Evolutionary conservation across 1,139 yeast genomes (phyloP).

Genomic region (Pichia sp.): DNA sequence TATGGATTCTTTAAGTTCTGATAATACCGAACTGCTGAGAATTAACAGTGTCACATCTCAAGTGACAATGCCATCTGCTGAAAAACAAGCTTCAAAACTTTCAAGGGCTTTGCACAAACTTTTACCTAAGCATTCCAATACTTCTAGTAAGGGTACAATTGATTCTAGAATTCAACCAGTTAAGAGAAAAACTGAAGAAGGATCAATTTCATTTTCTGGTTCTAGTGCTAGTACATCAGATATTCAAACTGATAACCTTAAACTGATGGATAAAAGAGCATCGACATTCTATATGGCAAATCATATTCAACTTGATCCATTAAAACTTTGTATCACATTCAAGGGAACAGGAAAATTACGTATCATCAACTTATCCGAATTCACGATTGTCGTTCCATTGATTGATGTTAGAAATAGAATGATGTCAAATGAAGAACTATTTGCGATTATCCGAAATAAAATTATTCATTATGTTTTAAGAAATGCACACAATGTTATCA

Average conservation of each 20-base stretch:
- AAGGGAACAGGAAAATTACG: constrained; percentile 69
- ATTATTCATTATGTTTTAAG: constrained; percentile 63
- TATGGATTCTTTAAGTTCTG: constrained; percentile 2
- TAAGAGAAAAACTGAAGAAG: background rate
- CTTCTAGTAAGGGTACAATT: too few relatives aligned
- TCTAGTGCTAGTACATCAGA: too few relatives aligned
- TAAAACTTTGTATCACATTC: constrained; percentile 65
- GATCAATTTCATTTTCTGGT: background rate
- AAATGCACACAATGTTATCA: constrained; percentile 78
- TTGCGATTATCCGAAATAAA: constrained; percentile 62
- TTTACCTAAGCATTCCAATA: constrained; percentile 5
- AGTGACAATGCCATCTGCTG: background rate
- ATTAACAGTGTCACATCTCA: constrained; percentile 2
- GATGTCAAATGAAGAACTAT: constrained; percentile 79
- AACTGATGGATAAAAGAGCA: constrained; percentile 59
- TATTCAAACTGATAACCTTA: constrained; percentile 27
- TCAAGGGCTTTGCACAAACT: constrained; percentile 15
- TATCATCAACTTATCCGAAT: constrained; percentile 69
- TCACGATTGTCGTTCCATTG: constrained; percentile 64
- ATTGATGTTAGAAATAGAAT: constrained; percentile 62
- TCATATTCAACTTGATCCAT: constrained; percentile 52
- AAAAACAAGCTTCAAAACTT: constrained; percentile 10
- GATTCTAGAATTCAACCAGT: too few relatives aligned
- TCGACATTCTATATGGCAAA: constrained; percentile 46
- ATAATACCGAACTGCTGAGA: background rate